Base-by-base conservation (phyloP, 306 rosid species). In the Arachis stenosperma region DNA sequence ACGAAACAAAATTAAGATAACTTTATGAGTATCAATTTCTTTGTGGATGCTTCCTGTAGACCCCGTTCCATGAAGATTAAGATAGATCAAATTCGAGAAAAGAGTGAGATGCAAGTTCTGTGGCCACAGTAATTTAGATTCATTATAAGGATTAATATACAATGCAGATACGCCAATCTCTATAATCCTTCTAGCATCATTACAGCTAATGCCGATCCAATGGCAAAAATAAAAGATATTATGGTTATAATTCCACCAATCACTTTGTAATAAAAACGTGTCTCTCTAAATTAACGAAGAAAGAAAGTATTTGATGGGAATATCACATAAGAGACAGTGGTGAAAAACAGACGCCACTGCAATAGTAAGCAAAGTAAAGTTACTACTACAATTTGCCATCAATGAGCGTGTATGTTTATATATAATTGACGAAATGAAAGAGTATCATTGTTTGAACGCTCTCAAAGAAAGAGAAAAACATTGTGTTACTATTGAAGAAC, bases 161-260 rank as follows among this genome's bases (percentile, higher is more conserved):
- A 17, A 17, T 17, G 1, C 22, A 17, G 1, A 17, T 17, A 0
- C 22, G 22, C 1, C 22, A 17, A 17, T 17, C 1, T 17, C 22
- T 17, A 4, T 44, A 14, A 75, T 42, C n/a, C 73, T 75, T 75
- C 51, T 73, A 29, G 39, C 79, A 1, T 46, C 61, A 17, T 37
- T 8, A 30, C 79, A 75, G 0, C 0, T 3, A 10, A 75, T 75
- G 22, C 68, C 6, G 0, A 6, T 2, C 74, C 74, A 75, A 7
- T 10, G 0, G 7, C 68, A 75, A 36, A 29, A 68, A 9, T 67
- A 2, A 33, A 60, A 56, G 51, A 33, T 44, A n/a, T 75, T 33
- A 1, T 0, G 5, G 14, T 5, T 11, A 14, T 2, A 0, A 56
- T 2, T 15, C 79, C 79, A 66, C 73, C 73, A 75, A 6, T 37